Conservation (phyloP, 1,139 yeast genomes). For the Groenewaldozyma auringiensis region DNA sequence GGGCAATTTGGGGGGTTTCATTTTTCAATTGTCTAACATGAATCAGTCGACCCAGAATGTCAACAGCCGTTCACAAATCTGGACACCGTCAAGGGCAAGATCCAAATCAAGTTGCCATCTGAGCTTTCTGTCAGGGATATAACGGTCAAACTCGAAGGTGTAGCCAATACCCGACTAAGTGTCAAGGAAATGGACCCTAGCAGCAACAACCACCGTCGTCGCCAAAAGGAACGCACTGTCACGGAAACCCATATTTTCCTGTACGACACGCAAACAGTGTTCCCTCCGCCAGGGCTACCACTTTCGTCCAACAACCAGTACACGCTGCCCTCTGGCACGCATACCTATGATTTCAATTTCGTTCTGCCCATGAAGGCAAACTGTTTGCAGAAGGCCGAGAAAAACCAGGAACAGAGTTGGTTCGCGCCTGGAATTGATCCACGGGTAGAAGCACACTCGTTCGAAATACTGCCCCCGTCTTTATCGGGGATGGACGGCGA, state of each 20-base stretch:
- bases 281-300: conserved; percentile 51
- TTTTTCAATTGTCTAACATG: not conserved
- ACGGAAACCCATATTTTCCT: conserved; percentile 49
- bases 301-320: conserved; percentile 46
- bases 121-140: conserved; percentile 46
- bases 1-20: no score
- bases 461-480: conserved; percentile 48
- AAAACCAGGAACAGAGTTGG: not conserved
- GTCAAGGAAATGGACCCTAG: conserved; percentile 18
- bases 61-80: conserved; percentile 40
- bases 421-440: not conserved
- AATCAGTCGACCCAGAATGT: not conserved
- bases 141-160: conserved; percentile 55
- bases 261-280: conserved; percentile 48
- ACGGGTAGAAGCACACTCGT: not conserved
- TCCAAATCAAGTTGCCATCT: conserved; percentile 38
- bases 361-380: conserved; percentile 45
- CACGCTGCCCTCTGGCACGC: conserved; percentile 54
- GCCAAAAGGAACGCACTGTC: conserved; percentile 17
- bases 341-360: conserved; percentile 51
- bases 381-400: conserved; percentile 27
- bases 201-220: conserved; percentile 17
- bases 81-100: conserved; percentile 44
- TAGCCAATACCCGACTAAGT: conserved; percentile 34
- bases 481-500: conserved; percentile 40